A percentile compares a stretch with the other conserved stretches of the same genome.
These are phyloP conservation scores for Botryotinia globosa DNA, from an alignment of 2,329 filamentous ascomycete genomes.

Conservation along the genomic window DNA sequence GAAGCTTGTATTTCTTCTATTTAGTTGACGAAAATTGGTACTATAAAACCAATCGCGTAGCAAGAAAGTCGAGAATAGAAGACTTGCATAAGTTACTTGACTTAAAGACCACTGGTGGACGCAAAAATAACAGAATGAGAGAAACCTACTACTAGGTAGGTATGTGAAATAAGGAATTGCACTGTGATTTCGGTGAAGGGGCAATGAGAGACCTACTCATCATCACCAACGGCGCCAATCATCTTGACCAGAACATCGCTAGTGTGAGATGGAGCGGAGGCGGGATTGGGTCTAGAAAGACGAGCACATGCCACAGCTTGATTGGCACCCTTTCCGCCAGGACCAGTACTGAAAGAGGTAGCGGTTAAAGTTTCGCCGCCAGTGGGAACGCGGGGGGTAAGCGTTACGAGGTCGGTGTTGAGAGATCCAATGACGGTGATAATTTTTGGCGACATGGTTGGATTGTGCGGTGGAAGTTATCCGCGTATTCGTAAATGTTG, in stretches of 20 bases:
- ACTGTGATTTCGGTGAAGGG: background rate
- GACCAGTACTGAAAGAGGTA: conserved; percentile 72
- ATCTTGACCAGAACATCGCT: conserved; percentile 56
- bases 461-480: background rate
- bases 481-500: conserved; percentile 5
- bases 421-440: conserved; percentile 90
- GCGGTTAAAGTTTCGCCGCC: conserved; percentile 87
- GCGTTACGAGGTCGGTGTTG: conserved; percentile 89
- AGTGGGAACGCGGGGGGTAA: conserved; percentile 76
- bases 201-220: conserved; percentile 2
- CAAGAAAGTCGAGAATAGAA: too few relatives aligned
- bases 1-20: background rate
- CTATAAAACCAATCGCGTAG: background rate
- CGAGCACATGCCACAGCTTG: conserved; percentile 88
- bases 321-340: conserved; percentile 93
- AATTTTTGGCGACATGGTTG: conserved; percentile 31
- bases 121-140: background rate
- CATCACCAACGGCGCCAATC: conserved; percentile 66
- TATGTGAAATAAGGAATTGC: background rate
- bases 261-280: conserved; percentile 23
- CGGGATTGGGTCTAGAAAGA: conserved; percentile 59
- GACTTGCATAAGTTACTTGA: background rate
- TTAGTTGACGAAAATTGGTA: background rate
- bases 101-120: too few relatives aligned
- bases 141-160: background rate